These are phyloP conservation scores for Mycena filopes DNA, from an alignment of 768 basidiomycete genomes.

Conservation along the genomic window DNA sequence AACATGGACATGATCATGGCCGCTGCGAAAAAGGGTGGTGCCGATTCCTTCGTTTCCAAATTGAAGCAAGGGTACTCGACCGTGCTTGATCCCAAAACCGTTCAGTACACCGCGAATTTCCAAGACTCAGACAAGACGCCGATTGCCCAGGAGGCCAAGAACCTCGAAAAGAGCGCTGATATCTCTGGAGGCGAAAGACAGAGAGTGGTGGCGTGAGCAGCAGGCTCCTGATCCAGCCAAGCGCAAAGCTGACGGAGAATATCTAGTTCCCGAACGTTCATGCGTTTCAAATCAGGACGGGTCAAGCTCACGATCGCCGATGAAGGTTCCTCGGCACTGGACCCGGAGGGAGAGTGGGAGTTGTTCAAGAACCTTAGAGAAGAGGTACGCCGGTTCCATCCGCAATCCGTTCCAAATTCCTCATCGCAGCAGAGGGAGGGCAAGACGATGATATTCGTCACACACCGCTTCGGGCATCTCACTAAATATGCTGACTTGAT, in stretches of 20 bases:
- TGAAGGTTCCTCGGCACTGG: conserved; percentile 55
- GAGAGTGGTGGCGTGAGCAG: conserved; percentile 28
- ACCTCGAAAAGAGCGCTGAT: conserved; percentile 36
- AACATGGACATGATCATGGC: conserved; percentile 36
- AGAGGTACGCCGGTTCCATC: conserved; percentile 7
- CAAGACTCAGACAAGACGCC: conserved; percentile 22
- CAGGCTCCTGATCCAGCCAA: not conserved
- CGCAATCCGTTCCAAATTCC: not conserved
- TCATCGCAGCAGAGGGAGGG: conserved; percentile 37
- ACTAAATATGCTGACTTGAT: conserved; percentile 50
- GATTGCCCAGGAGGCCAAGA: conserved; percentile 33
- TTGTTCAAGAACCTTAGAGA: conserved; percentile 43
- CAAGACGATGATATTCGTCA: conserved; percentile 53
- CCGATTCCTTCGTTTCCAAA: conserved; percentile 34
- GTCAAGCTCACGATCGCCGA: conserved; percentile 50
- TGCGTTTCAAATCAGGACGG: conserved; percentile 46
- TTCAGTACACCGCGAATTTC: conserved; percentile 20
- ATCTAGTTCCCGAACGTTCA: conserved; percentile 50
- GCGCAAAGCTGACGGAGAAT: not conserved
- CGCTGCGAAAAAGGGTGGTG: conserved; percentile 46
- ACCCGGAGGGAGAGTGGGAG: conserved; percentile 51
- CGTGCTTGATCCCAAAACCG: conserved; percentile 28
- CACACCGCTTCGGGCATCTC: conserved; percentile 52
- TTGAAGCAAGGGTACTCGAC: conserved; percentile 31
- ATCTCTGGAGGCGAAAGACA: conserved; percentile 34